These are phyloP conservation scores for Populus hybrid DNA, from an alignment of 441 rosid species.

Conservation along the genomic window DNA sequence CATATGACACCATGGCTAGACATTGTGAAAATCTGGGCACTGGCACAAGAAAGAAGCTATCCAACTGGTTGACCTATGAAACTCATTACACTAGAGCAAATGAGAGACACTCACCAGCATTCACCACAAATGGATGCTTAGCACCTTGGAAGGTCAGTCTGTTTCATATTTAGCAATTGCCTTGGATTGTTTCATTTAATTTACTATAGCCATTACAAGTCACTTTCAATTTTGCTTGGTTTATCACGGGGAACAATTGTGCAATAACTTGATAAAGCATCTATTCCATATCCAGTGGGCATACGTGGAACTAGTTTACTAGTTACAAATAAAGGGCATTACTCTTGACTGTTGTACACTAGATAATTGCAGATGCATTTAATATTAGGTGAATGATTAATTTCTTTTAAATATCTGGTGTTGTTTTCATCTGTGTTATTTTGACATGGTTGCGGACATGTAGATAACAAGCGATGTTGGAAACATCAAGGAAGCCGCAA, in stretches of 20 bases:
- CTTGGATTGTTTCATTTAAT: too few species aligned
- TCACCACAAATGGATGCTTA: conserved; percentile 23
- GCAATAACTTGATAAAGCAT: too few species aligned
- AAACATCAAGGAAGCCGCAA: conserved; percentile 20
- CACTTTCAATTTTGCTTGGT: too few species aligned
- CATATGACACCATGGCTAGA: conserved; percentile 71
- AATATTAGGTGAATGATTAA: background rate
- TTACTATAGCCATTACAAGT: too few species aligned
- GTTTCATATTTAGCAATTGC: background rate
- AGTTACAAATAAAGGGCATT: background rate
- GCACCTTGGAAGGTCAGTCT: conserved; percentile 40
- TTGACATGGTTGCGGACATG: background rate
- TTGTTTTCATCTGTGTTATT: background rate
- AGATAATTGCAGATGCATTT: background rate
- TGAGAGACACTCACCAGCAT: conserved; percentile 24
- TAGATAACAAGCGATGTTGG: conserved; percentile 25
- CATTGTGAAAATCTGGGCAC: conserved; percentile 87
- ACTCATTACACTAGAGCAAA: conserved; percentile 34
- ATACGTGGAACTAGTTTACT: too few species aligned
- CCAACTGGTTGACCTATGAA: conserved; percentile 84
- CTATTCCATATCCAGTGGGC: too few species aligned
- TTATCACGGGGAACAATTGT: too few species aligned
- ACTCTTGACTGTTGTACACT: background rate
- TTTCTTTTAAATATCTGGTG: background rate
- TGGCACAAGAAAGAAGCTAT: conserved; percentile 78